Percentiles rank a stretch among this genome's conserved stretches.
Evolutionary conservation across 495 filamentous ascomycete genomes (phyloP).

Genomic region (Aspergillus baeticus): DNA sequence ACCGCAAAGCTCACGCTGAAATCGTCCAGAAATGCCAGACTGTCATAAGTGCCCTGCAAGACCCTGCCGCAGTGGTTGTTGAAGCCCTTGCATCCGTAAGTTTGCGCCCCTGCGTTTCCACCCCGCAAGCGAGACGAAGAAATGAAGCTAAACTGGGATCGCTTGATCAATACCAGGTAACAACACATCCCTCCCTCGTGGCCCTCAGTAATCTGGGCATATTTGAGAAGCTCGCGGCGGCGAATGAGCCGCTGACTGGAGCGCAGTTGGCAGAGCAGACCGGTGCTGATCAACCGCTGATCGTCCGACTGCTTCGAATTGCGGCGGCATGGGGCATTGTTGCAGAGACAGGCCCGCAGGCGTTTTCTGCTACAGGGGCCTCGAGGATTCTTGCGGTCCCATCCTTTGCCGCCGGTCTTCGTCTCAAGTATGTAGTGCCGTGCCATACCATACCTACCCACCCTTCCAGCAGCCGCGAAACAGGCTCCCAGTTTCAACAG

Average conservation of each 20-base stretch:
- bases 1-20: no score
- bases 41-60: no score
- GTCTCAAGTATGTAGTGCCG: neutral
- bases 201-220: neutral
- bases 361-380: neutral
- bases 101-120: no score
- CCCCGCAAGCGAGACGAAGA: no score
- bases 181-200: neutral
- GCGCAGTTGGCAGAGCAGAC: neutral
- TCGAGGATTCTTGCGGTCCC: neutral
- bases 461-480: no score
- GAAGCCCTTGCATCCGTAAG: no score
- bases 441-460: neutral
- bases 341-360: neutral
- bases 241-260: neutral
- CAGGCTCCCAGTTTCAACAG: no score
- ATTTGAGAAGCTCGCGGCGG: neutral
- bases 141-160: no score
- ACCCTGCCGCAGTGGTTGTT: no score
- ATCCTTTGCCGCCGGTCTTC: neutral
- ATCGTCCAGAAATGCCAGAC: no score
- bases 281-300: neutral
- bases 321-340: neutral
- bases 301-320: neutral
- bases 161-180: neutral